These are phyloP conservation scores for Xylariaceae sp. DNA, from an alignment of 2,329 filamentous ascomycete genomes.

Conservation along the genomic window DNA sequence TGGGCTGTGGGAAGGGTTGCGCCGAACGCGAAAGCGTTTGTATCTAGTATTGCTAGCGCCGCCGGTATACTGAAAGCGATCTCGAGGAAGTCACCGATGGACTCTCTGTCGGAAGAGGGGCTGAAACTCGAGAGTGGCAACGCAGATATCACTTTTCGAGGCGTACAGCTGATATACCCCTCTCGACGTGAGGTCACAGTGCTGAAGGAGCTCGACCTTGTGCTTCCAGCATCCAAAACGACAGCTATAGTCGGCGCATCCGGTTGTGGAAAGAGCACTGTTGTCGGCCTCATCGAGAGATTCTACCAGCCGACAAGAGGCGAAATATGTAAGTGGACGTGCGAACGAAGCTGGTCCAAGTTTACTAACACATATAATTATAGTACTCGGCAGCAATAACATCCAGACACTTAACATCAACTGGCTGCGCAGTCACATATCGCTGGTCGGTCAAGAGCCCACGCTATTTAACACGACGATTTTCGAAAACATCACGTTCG, in stretches of 20 bases:
- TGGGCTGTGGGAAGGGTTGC: conserved; percentile 10
- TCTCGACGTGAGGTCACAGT: conserved; percentile 36
- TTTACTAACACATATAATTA: conserved; percentile 55
- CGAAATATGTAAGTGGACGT: conserved; percentile 24
- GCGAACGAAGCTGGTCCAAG: too few species aligned
- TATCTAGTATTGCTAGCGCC: conserved; percentile 40
- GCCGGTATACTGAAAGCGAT: conserved; percentile 15
- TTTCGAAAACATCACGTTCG: conserved; percentile 55
- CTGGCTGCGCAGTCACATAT: conserved; percentile 38
- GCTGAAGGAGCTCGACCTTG: conserved; percentile 24
- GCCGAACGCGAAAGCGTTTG: conserved; percentile 46
- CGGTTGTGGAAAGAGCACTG: conserved; percentile 29
- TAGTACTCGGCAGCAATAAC: conserved; percentile 48
- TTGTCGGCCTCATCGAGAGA: conserved; percentile 46
- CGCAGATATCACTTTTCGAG: conserved; percentile 59
- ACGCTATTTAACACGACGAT: conserved; percentile 49
- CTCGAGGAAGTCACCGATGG: not conserved
- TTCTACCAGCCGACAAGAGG: conserved; percentile 52
- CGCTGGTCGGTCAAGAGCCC: conserved; percentile 36
- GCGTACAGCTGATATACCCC: conserved; percentile 40
- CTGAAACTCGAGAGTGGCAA: conserved; percentile 59
- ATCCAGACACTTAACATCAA: conserved; percentile 42
- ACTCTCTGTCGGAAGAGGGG: conserved; percentile 40
- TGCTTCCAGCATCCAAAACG: conserved; percentile 27
- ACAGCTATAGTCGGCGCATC: conserved; percentile 41